These are phyloP conservation scores for Solanum clarkiae DNA, from an alignment of 257 asterid species.

Conservation along the genomic window DNA sequence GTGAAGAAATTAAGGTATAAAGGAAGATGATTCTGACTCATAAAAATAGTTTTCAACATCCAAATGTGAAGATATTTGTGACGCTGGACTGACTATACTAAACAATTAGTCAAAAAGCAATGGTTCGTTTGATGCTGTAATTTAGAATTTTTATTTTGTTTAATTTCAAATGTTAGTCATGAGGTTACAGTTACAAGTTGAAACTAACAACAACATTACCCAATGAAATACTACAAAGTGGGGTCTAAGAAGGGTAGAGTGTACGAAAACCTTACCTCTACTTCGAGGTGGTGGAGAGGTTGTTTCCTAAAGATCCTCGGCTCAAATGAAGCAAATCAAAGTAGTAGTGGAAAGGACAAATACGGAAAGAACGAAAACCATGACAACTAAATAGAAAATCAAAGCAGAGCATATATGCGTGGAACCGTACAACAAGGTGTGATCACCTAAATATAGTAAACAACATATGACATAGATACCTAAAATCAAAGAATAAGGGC, in stretches of 20 bases:
- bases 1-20: background rate
- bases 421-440: fast-evolving
- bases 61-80: background rate
- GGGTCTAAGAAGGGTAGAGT: no score
- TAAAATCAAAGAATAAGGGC: background rate
- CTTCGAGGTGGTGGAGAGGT: fast-evolving
- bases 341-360: background rate
- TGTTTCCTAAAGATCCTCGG: fast-evolving
- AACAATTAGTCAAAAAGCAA: background rate
- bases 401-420: background rate
- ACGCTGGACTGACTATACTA: background rate
- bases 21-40: background rate
- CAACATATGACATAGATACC: background rate
- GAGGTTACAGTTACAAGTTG: background rate
- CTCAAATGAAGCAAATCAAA: background rate
- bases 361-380: no score
- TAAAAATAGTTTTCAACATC: background rate
- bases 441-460: background rate
- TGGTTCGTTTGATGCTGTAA: background rate
- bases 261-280: fast-evolving
- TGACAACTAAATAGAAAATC: background rate
- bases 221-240: no score
- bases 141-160: background rate
- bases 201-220: background rate
- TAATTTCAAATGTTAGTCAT: background rate